A percentile compares a stretch with the other conserved stretches of the same genome.
These are phyloP conservation scores for Cladophialophora yegresii DNA, from an alignment of 2,329 filamentous ascomycete species.

Conservation along the genomic window DNA sequence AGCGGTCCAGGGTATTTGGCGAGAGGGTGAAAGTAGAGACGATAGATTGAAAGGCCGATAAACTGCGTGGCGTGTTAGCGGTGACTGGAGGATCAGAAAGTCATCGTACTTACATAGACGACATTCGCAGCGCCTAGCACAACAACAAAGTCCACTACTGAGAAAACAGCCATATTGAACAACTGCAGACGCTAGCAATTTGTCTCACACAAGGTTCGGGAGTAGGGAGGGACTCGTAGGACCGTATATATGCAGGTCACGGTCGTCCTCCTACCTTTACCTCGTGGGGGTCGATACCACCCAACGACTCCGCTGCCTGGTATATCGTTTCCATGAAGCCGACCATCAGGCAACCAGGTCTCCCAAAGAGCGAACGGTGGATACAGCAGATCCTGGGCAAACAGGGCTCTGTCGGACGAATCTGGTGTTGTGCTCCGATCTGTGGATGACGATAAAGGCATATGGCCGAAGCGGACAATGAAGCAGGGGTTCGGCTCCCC, in stretches of 20 bases:
- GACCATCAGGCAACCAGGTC: not conserved
- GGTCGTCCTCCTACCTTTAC: not conserved
- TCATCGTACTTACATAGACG: constrained; percentile 20
- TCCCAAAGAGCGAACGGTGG: not conserved
- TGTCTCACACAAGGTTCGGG: not conserved
- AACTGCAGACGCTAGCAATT: not conserved
- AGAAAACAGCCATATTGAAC: constrained; percentile 17
- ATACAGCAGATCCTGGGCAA: not conserved
- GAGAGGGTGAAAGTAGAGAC: constrained; percentile 56
- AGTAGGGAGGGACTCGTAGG: not conserved
- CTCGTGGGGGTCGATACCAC: not conserved
- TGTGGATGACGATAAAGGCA: not conserved
- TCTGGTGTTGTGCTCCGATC: not conserved
- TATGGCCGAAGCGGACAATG: not conserved
- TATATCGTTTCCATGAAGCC: not conserved
- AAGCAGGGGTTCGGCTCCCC: not conserved
- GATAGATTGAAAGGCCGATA: constrained; percentile 25
- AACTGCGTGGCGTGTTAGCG: constrained; percentile 11
- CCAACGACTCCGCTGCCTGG: not conserved
- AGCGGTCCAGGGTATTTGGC: constrained; percentile 66
- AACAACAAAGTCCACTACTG: constrained; percentile 6
- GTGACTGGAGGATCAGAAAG: not conserved
- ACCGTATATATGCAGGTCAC: not conserved
- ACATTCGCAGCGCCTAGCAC: constrained; percentile 12
- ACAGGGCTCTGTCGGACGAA: not conserved